These are phyloP conservation scores for Fraxinus paxiana DNA, from an alignment of 305 asterid species.

Conservation along the genomic window DNA sequence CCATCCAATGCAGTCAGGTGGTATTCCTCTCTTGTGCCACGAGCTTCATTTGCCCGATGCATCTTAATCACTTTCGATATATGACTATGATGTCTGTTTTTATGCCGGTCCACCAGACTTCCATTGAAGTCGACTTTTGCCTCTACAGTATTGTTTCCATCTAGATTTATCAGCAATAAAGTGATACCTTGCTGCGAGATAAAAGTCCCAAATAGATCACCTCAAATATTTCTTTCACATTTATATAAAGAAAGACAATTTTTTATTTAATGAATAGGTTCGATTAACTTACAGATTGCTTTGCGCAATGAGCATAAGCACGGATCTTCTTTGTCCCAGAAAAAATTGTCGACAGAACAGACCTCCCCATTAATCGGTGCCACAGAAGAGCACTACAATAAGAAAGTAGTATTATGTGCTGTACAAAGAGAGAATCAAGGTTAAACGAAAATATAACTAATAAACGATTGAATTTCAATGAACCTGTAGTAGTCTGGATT, in stretches of 20 bases:
- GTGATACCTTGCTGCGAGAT: slow-evolving; percentile 42
- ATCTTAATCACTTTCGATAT: slow-evolving; percentile 13
- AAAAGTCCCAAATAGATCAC: neutral
- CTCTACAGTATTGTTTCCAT: slow-evolving; percentile 28
- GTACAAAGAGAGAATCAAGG: neutral
- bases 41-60: slow-evolving; percentile 6
- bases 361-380: slow-evolving; percentile 51
- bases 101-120: neutral
- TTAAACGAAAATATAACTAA: neutral
- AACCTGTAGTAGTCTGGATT: slow-evolving; percentile 21
- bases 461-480: neutral
- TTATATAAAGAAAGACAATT: neutral
- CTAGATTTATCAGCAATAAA: slow-evolving; percentile 44
- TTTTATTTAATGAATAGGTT: neutral
- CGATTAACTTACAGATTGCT: slow-evolving; percentile 38
- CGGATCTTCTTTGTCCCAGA: slow-evolving; percentile 41
- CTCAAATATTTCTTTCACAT: neutral
- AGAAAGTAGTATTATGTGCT: neutral
- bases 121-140: slow-evolving; percentile 25
- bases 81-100: slow-evolving; percentile 15
- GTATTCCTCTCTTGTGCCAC: slow-evolving; percentile 37
- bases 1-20: slow-evolving; percentile 44
- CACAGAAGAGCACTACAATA: slow-evolving; percentile 46
- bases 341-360: slow-evolving; percentile 37
- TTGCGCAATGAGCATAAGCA: slow-evolving; percentile 50